Percentiles rank a stretch among this genome's conserved stretches.
Conservation (phyloP, 768 basidiomycete genomes). For the Boletus fagicola region DNA sequence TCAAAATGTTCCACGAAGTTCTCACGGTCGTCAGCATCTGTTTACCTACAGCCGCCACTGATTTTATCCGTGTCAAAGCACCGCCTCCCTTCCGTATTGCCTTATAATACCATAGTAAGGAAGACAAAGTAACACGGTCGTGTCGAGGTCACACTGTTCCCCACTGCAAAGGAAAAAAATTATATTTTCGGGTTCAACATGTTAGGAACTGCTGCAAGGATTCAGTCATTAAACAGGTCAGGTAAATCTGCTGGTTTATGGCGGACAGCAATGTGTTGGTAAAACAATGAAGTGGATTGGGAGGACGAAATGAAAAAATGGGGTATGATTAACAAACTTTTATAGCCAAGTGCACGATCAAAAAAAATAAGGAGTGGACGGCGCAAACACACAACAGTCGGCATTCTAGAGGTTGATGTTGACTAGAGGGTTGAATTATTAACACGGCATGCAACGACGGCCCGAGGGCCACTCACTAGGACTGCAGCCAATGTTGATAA, state of each 20-base stretch:
- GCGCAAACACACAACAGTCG: neutral
- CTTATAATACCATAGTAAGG: neutral
- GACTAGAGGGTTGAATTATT: slow-evolving; percentile 13
- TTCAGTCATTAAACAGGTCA: neutral
- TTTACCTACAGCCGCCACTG: neutral
- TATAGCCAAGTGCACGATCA: neutral
- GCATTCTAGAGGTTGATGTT: slow-evolving; percentile 10
- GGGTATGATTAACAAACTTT: slow-evolving; percentile 18
- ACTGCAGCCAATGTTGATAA: slow-evolving; percentile 41
- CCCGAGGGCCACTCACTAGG: slow-evolving; percentile 32
- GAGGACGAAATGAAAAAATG: neutral
- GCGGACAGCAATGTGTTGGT: neutral
- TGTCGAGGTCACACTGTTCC: neutral
- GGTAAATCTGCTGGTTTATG: neutral
- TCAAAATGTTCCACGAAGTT: no score
- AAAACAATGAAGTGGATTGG: neutral
- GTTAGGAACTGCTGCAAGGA: neutral
- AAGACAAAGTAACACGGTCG: neutral
- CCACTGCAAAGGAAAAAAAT: neutral
- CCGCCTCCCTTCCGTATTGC: no score
- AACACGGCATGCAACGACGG: neutral
- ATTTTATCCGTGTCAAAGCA: neutral
- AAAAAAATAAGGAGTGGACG: slow-evolving; percentile 22
- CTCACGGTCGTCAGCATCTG: neutral
- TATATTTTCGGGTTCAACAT: neutral